phyloP scores from a whole-genome alignment of 2,329 filamentous ascomycete genomes.

The Beauveria scarabaeidicola region DNA sequence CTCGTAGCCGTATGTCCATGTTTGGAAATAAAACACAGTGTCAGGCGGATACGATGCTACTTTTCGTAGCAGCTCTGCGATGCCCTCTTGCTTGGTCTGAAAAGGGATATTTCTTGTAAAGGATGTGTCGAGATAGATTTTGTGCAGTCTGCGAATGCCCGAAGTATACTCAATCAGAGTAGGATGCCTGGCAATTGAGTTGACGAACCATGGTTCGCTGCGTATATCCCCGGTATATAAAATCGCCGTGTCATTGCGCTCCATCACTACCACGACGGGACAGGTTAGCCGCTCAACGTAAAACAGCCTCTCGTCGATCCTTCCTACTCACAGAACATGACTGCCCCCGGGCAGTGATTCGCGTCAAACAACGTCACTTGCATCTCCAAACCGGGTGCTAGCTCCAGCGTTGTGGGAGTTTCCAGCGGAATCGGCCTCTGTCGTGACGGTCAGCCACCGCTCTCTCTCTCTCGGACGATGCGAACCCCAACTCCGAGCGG shows the following conservation, averaged over 20 bases:
- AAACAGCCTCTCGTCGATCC: no score
- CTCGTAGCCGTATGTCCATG: conserved; percentile 88
- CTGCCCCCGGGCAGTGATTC: conserved; percentile 83
- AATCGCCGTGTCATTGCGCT: conserved; percentile 61
- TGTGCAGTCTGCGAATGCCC: conserved; percentile 61
- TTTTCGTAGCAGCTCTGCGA: conserved; percentile 63
- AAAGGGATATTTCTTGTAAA: conserved; percentile 45
- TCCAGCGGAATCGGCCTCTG: conserved; percentile 75
- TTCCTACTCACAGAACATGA: conserved; percentile 66
- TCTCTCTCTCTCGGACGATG: background rate
- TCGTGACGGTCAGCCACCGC: background rate
- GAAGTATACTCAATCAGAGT: conserved; percentile 64
- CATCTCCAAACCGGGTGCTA: conserved; percentile 59
- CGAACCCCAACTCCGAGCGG: background rate
- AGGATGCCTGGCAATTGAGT: conserved; percentile 62
- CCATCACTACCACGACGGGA: conserved; percentile 49
- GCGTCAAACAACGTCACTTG: conserved; percentile 81
- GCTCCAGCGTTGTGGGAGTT: conserved; percentile 67
- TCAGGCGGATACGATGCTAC: conserved; percentile 59
- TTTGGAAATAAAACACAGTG: conserved; percentile 74
- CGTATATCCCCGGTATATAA: conserved; percentile 87
- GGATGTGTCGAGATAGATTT: conserved; percentile 83
- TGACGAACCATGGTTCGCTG: conserved; percentile 80
- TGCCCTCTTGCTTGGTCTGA: conserved; percentile 62
- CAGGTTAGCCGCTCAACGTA: background rate